phyloP scores from a whole-genome alignment of 176 grass and related monocot genomes.

The Tillandsia leiboldiana region DNA sequence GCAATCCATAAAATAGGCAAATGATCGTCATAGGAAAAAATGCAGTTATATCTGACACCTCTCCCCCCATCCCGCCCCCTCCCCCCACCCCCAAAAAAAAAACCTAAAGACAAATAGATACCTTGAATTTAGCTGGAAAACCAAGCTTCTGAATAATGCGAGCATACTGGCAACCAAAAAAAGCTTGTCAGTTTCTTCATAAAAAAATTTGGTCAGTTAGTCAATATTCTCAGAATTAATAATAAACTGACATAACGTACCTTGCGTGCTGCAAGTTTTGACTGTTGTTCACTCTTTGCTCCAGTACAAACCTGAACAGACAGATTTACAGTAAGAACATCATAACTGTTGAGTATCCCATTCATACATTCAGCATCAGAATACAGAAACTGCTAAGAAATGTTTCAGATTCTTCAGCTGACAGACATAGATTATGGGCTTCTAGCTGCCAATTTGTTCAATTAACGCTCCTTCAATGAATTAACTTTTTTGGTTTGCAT shows the following conservation, averaged over 20 bases:
- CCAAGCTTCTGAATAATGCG: constrained; percentile 33
- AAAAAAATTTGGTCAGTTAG: not conserved
- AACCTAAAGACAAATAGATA: constrained; percentile 9
- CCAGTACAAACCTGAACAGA: constrained; percentile 52
- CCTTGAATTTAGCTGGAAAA: constrained; percentile 29
- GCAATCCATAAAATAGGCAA: constrained; percentile 2
- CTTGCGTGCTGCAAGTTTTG: constrained; percentile 36
- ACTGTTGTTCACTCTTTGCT: constrained; percentile 65
- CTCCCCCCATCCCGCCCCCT: too few species aligned
- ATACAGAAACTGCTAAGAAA: too few species aligned
- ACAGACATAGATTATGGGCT: too few species aligned
- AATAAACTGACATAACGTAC: not conserved
- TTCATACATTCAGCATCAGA: too few species aligned
- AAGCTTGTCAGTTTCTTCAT: not conserved
- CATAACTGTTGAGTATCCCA: too few species aligned
- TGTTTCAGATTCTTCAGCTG: too few species aligned
- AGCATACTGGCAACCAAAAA: constrained; percentile 23
- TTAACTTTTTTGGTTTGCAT: not conserved
- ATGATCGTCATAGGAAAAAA: not conserved
- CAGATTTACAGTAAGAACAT: constrained; percentile 4
- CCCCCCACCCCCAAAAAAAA: not conserved
- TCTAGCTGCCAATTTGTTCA: too few species aligned
- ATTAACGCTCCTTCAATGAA: not conserved
- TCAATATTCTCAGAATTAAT: not conserved
- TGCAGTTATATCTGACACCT: not conserved